Evolutionary conservation across 139 green algal species (phyloP), one percentile per base, ranked within the genome.

Genomic region (Micractinium sp.): DNA sequence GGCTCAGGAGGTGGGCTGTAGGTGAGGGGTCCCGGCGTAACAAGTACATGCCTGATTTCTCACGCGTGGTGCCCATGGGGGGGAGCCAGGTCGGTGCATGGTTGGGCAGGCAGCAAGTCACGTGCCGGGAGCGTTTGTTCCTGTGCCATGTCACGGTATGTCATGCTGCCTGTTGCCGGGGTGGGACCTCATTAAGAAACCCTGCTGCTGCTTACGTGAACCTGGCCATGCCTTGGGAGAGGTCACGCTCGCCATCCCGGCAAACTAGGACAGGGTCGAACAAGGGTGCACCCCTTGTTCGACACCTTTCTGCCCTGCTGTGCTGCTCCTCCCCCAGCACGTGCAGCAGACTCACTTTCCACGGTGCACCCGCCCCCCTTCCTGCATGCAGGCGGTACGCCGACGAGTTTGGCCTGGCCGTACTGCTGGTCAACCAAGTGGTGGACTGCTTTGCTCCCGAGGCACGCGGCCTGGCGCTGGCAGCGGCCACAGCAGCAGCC

Each of bases 401-500:
- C 36, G 76, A 94, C 23, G 31, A 90, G 16, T 93, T 93, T 56
- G 78, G 92, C 18, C 80, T 96, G 22, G 93, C 89, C 0, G 95
- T 97, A 69, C 84, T 97, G 36, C 88, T 96, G 12, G 94, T 90
- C 47, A 97, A 97, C 80, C 95, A 97, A 56, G 92, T 97, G 14
- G 89, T 83, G 14, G 94, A 96, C 84, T 61, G 63, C 35, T 67
- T 95, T 39, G 67, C 90, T 31, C 47, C 18, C 76, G 76, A 60
- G 9, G 36, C 36, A 18, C 35, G 20, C 22, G 77, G 77, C 38
- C 38, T 29, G 25, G 36, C 33, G 77, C 13, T 29, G 23, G 38
- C 77, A 19, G 22, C 39, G 77, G 23, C 31, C 20, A 9, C 39
- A 23, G 77, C 77, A 13, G 81, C 81, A 27, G 47, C 80, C 18